phyloP scores from a whole-genome alignment of 306 rosid species.

The Vicia sativa region DNA sequence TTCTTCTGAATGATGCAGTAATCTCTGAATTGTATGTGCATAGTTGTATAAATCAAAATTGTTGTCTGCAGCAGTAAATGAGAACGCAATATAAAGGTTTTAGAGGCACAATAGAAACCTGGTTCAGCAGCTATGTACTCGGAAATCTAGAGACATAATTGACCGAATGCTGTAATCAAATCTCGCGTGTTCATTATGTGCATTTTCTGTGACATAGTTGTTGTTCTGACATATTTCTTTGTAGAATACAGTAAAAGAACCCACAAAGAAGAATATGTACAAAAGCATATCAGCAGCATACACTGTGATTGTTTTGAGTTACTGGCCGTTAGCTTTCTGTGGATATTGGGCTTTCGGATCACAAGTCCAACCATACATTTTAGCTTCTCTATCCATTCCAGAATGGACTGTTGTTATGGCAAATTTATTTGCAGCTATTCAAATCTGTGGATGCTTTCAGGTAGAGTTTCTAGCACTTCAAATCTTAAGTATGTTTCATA shows the following conservation, averaged over 20 bases:
- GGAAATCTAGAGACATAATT: not conserved
- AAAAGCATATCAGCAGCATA: conserved; percentile 75
- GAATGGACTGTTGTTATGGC: conserved; percentile 80
- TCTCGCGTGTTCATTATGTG: not conserved
- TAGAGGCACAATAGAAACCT: too few relatives aligned
- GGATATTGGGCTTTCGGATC: conserved; percentile 89
- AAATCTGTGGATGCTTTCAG: conserved; percentile 83
- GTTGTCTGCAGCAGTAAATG: too few relatives aligned
- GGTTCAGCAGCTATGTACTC: not conserved
- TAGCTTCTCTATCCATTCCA: conserved; percentile 60
- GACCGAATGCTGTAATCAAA: not conserved
- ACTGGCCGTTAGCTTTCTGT: conserved; percentile 65
- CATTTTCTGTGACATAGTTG: not conserved
- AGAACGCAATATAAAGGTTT: too few relatives aligned
- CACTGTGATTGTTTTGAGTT: conserved; percentile 57
- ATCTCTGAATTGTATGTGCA: not conserved
- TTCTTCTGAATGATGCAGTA: not conserved
- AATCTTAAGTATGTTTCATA: not conserved
- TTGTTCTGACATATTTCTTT: conserved; percentile 5
- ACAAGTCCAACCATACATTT: conserved; percentile 66
- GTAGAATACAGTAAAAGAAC: conserved; percentile 74
- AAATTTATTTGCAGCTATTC: conserved; percentile 73
- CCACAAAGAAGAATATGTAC: conserved; percentile 70
- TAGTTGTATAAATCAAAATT: too few relatives aligned
- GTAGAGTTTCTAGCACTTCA: conserved; percentile 30